Conservation (phyloP, 2,329 filamentous ascomycete species). For the Macrophomina phaseolina region DNA sequence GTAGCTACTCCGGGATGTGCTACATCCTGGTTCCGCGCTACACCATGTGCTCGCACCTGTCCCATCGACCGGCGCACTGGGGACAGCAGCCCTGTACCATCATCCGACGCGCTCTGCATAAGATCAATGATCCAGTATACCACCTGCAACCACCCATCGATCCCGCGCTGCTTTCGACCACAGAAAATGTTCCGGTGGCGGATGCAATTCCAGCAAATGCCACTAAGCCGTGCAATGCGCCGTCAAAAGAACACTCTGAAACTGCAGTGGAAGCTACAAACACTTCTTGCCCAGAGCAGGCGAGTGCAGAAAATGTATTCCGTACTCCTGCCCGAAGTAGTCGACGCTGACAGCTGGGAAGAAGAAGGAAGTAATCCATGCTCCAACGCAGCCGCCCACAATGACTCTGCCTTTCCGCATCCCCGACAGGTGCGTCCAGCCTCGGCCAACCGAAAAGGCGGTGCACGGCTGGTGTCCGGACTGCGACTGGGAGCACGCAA, state of each 20-base stretch:
- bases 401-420: neutral
- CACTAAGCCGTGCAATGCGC: neutral
- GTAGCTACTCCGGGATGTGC: neutral
- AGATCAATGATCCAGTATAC: slow-evolving; percentile 1
- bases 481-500: slow-evolving; percentile 18
- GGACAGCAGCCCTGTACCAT: neutral
- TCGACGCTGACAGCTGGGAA: neutral
- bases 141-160: neutral
- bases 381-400: neutral
- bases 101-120: neutral
- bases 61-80: slow-evolving; percentile 10
- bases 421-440: neutral
- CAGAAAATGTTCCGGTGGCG: neutral
- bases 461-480: slow-evolving; percentile 19
- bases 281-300: neutral
- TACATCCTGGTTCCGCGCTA: slow-evolving; percentile 3
- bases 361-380: neutral
- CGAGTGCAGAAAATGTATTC: too few species aligned
- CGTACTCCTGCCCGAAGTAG: neutral
- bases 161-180: neutral
- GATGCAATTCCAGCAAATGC: neutral
- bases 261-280: neutral
- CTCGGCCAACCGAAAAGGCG: neutral
- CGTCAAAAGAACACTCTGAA: neutral
- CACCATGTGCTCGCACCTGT: slow-evolving; percentile 16